Conservation (phyloP, 176 grass and related monocot genomes). For the Pontederia paniculata region DNA sequence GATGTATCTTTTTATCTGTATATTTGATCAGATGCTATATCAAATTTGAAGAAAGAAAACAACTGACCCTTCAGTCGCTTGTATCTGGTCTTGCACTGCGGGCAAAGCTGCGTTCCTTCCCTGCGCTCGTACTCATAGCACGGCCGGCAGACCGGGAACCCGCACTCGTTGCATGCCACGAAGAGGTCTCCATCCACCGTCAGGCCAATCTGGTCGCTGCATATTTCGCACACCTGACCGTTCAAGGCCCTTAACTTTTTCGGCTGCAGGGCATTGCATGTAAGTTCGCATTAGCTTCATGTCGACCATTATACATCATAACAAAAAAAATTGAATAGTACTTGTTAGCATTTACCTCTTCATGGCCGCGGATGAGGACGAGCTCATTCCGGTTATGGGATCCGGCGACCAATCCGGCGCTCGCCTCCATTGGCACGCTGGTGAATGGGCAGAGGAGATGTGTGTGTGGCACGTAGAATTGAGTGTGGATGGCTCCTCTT, state of each 20-base stretch:
- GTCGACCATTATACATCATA: background rate
- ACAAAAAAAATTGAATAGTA: slow-evolving; percentile 6
- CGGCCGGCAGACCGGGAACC: slow-evolving; percentile 89
- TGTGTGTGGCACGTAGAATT: background rate
- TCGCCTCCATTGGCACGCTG: slow-evolving; percentile 44
- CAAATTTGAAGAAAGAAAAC: background rate
- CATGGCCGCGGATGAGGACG: slow-evolving; percentile 89
- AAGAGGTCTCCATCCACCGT: slow-evolving; percentile 87
- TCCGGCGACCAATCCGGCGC: slow-evolving; percentile 72
- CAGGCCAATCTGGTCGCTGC: slow-evolving; percentile 68
- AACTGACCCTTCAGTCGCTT: slow-evolving; percentile 80
- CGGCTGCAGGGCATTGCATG: slow-evolving; percentile 18
- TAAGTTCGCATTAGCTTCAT: background rate
- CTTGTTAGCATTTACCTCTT: slow-evolving; percentile 44
- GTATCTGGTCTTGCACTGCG: slow-evolving; percentile 98
- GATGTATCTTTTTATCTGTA: too few species aligned
- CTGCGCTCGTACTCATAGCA: slow-evolving; percentile 98
- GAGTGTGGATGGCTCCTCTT: background rate
- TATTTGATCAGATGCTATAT: too few species aligned
- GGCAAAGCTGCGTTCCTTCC: slow-evolving; percentile 91
- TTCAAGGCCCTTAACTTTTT: slow-evolving; percentile 64
- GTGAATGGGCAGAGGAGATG: background rate
- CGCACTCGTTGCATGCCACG: slow-evolving; percentile 95
- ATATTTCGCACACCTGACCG: slow-evolving; percentile 99
- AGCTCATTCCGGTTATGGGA: slow-evolving; percentile 97